phyloP scores from a whole-genome alignment of 129 eudicot species.

The Tagetes patula region DNA sequence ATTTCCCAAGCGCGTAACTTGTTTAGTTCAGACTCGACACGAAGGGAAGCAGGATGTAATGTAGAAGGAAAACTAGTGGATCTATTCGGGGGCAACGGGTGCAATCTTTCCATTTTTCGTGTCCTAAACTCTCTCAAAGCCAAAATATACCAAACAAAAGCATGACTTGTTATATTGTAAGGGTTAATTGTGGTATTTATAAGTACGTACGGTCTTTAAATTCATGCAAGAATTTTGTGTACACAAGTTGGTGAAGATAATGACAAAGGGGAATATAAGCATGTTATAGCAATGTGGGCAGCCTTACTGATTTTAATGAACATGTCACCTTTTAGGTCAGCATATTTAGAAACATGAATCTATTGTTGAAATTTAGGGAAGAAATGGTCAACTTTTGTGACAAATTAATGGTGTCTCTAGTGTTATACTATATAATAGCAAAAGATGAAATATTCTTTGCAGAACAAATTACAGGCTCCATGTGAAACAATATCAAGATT shows the following conservation, averaged over 20 bases:
- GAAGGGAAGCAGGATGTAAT: slow-evolving; percentile 41
- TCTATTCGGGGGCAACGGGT: slow-evolving; percentile 38
- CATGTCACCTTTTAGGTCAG: slow-evolving; percentile 36
- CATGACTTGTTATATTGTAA: neutral
- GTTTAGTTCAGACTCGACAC: slow-evolving; percentile 44
- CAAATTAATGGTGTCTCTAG: slow-evolving; percentile 17
- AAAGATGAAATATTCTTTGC: slow-evolving; percentile 27
- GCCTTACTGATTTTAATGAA: slow-evolving; percentile 41
- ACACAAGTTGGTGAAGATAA: slow-evolving; percentile 27
- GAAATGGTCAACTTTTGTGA: slow-evolving; percentile 23
- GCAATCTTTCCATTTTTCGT: slow-evolving; percentile 27
- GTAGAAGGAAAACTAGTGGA: slow-evolving; percentile 65
- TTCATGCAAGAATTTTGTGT: slow-evolving; percentile 23
- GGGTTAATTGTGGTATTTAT: slow-evolving; percentile 22
- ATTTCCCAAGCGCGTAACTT: slow-evolving; percentile 42
- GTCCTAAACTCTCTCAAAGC: slow-evolving; percentile 8
- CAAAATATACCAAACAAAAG: neutral
- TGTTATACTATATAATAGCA: slow-evolving; percentile 17
- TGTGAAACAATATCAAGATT: slow-evolving; percentile 18
- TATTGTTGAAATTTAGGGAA: slow-evolving; percentile 29
- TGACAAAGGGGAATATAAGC: slow-evolving; percentile 36
- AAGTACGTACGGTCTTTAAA: slow-evolving; percentile 18
- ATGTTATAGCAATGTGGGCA: slow-evolving; percentile 48
- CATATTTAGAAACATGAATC: slow-evolving; percentile 22
- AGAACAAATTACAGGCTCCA: slow-evolving; percentile 8